Evolutionary conservation across 352 stramenopile genomes (phyloP).

Genomic region (Phytophthora chlamydospora): DNA sequence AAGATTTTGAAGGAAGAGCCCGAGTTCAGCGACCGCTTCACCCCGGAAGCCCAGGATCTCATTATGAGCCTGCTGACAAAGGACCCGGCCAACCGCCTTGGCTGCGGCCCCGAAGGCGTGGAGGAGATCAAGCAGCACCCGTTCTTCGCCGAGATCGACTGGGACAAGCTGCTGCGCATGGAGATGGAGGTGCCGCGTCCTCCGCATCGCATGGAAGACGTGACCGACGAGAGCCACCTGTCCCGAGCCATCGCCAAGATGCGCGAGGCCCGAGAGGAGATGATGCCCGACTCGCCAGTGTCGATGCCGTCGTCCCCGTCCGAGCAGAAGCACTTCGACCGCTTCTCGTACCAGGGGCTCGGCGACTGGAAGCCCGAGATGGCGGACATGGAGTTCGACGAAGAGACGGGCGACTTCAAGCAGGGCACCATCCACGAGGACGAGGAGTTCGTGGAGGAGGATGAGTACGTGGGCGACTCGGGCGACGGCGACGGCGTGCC

Average conservation of each 20-base stretch:
- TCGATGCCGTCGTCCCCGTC: slow-evolving; percentile 68
- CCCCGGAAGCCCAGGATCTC: slow-evolving; percentile 66
- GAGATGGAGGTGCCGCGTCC: slow-evolving; percentile 70
- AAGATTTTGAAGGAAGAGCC: slow-evolving; percentile 82
- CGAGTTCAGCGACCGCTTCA: slow-evolving; percentile 74
- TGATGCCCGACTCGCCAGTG: slow-evolving; percentile 76
- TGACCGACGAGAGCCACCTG: slow-evolving; percentile 71
- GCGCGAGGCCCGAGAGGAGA: slow-evolving; percentile 68
- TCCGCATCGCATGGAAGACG: slow-evolving; percentile 75
- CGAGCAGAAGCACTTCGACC: slow-evolving; percentile 76
- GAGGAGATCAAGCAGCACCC: slow-evolving; percentile 77
- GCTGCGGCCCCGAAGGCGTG: slow-evolving; percentile 60
- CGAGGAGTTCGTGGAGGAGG: slow-evolving; percentile 60
- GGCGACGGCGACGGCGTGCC: slow-evolving; percentile 40
- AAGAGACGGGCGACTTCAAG: slow-evolving; percentile 62
- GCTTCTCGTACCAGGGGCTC: slow-evolving; percentile 74
- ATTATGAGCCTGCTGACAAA: slow-evolving; percentile 68
- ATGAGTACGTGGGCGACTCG: slow-evolving; percentile 32
- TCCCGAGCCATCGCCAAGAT: slow-evolving; percentile 71
- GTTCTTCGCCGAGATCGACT: slow-evolving; percentile 79
- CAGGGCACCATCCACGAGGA: slow-evolving; percentile 63
- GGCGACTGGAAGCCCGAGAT: slow-evolving; percentile 68
- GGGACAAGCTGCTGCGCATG: slow-evolving; percentile 59
- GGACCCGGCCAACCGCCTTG: slow-evolving; percentile 55
- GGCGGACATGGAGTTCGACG: slow-evolving; percentile 69